phyloP scores from a whole-genome alignment of 2,329 filamentous ascomycete species.

The Neofusicoccum ribis region DNA sequence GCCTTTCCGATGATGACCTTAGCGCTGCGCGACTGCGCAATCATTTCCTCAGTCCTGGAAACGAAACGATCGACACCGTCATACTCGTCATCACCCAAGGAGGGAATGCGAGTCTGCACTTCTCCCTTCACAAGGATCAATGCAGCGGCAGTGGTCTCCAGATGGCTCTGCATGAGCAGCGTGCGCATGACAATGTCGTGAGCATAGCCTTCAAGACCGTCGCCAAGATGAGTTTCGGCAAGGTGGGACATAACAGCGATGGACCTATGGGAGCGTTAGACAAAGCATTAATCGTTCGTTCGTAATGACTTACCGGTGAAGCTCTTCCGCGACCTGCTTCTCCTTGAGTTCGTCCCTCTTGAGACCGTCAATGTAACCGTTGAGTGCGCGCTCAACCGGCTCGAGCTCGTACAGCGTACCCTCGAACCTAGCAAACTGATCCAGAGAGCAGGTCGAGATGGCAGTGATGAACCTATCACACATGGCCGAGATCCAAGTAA shows the following conservation, averaged over 20 bases:
- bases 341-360: constrained; percentile 84
- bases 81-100: constrained; percentile 61
- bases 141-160: constrained; percentile 73
- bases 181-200: constrained; percentile 78
- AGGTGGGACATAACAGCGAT: constrained; percentile 87
- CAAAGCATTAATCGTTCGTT: constrained; percentile 20
- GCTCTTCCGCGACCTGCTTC: constrained; percentile 75
- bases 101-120: constrained; percentile 65
- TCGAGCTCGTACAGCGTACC: constrained; percentile 84
- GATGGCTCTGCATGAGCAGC: constrained; percentile 73
- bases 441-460: constrained; percentile 74
- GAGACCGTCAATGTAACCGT: constrained; percentile 82
- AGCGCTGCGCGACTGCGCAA: constrained; percentile 74
- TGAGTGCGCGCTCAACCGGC: constrained; percentile 85
- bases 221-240: constrained; percentile 74
- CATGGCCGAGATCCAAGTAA: constrained; percentile 80
- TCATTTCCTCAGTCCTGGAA: constrained; percentile 69
- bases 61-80: constrained; percentile 60
- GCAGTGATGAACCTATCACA: constrained; percentile 81
- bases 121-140: constrained; percentile 65
- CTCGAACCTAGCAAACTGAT: constrained; percentile 77
- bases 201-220: constrained; percentile 70
- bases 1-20: constrained; percentile 84
- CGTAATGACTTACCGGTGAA: constrained; percentile 55
- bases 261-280: constrained; percentile 45